Evolutionary conservation across 495 filamentous ascomycete species (phyloP).

Genomic region (Lindgomyces ingoldianus): DNA sequence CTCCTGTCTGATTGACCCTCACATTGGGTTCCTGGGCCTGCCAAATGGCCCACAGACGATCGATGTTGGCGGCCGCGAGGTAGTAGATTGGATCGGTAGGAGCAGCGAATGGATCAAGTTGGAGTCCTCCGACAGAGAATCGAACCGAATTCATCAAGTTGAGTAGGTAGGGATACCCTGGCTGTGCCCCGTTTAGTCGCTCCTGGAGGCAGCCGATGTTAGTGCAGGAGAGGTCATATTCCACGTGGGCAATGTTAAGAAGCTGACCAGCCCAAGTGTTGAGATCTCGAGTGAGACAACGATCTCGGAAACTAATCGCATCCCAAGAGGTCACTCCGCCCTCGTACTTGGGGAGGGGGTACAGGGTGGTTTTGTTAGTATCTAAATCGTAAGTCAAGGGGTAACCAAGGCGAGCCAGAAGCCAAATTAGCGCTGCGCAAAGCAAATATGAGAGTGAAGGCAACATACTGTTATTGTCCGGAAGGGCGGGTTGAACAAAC

Average conservation of each 20-base stretch:
- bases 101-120: slow-evolving; percentile 55
- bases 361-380: not conserved
- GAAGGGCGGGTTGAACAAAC: not conserved
- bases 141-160: slow-evolving; percentile 64
- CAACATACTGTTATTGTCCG: not conserved
- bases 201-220: not conserved
- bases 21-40: slow-evolving; percentile 54
- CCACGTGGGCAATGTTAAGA: slow-evolving; percentile 18
- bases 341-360: not conserved
- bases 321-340: not conserved
- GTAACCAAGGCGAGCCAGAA: not conserved
- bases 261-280: slow-evolving; percentile 52
- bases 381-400: not conserved
- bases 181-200: slow-evolving; percentile 48
- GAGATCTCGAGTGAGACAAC: slow-evolving; percentile 41
- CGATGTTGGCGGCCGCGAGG: slow-evolving; percentile 67
- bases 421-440: too few relatives aligned
- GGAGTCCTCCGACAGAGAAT: slow-evolving; percentile 59
- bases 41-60: slow-evolving; percentile 70
- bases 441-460: not conserved
- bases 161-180: slow-evolving; percentile 37
- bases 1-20: not conserved
- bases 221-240: not conserved
- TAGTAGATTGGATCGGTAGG: slow-evolving; percentile 68
- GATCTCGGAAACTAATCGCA: not conserved